Evolutionary conservation across 1,284 basidiomycete species (phyloP).

Genomic region (Mycena citricolor): DNA sequence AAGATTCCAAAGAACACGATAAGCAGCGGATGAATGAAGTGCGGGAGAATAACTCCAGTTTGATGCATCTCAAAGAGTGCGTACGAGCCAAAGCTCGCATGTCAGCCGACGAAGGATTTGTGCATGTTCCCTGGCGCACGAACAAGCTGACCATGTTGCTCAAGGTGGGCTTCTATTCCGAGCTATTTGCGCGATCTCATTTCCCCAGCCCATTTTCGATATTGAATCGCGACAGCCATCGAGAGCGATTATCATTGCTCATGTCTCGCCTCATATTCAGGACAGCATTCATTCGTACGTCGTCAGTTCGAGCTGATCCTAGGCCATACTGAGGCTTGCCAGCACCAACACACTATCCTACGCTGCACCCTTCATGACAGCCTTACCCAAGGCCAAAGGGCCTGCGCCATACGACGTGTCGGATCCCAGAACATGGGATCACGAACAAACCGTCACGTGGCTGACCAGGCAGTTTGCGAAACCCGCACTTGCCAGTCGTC

Average conservation of each 20-base stretch:
- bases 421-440: slow-evolving; percentile 35
- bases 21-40: slow-evolving; percentile 36
- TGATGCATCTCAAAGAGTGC: slow-evolving; percentile 39
- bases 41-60: slow-evolving; percentile 36
- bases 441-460: slow-evolving; percentile 29
- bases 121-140: slow-evolving; percentile 35
- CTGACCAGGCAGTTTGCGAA: slow-evolving; percentile 29
- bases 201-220: slow-evolving; percentile 39
- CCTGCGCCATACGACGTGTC: slow-evolving; percentile 30
- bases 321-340: background rate
- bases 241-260: slow-evolving; percentile 35
- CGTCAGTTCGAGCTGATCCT: too few relatives aligned
- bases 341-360: slow-evolving; percentile 34
- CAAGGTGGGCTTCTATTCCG: slow-evolving; percentile 28
- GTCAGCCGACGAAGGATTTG: slow-evolving; percentile 35
- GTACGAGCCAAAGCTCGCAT: slow-evolving; percentile 37
- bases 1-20: slow-evolving; percentile 35
- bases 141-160: slow-evolving; percentile 38
- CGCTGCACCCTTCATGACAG: slow-evolving; percentile 34
- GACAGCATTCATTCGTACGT: slow-evolving; percentile 30
- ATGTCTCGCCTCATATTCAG: slow-evolving; percentile 38
- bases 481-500: too few relatives aligned
- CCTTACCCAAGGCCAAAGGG: slow-evolving; percentile 28
- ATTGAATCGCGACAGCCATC: slow-evolving; percentile 33
- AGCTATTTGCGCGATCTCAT: background rate